phyloP scores from a whole-genome alignment of 75 land plant genomes.

The Selaginella tamariscina region DNA sequence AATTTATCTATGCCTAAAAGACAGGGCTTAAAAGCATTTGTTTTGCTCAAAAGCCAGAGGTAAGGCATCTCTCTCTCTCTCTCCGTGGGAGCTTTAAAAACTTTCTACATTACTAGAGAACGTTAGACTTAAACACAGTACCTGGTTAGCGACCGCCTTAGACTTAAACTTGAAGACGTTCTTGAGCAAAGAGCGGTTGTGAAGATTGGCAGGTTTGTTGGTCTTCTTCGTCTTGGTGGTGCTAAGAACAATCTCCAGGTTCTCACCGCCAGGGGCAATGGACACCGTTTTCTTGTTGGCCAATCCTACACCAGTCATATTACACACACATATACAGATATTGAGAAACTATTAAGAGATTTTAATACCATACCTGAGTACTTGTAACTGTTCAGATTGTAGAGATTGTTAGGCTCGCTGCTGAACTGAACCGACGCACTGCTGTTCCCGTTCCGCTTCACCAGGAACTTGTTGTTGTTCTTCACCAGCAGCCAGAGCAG shows the following conservation, averaged over 20 bases:
- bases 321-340: no score
- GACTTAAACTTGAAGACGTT: conserved; percentile 68
- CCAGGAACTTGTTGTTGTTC: conserved; percentile 72
- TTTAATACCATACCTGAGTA: conserved; percentile 38
- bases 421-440: conserved; percentile 56
- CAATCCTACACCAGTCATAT: no score
- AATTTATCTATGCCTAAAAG: not conserved
- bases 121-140: no score
- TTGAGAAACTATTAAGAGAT: no score
- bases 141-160: conserved; percentile 67
- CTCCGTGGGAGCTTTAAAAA: no score
- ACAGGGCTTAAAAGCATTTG: not conserved
- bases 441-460: conserved; percentile 73
- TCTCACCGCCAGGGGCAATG: conserved; percentile 45
- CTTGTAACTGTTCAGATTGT: conserved; percentile 73
- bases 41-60: not conserved
- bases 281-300: conserved; percentile 90
- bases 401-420: conserved; percentile 75
- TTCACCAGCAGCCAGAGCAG: conserved; percentile 88
- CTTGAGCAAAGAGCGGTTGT: conserved; percentile 59
- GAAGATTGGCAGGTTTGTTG: conserved; percentile 48
- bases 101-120: no score
- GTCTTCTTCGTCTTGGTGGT: conserved; percentile 79
- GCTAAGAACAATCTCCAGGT: conserved; percentile 46
- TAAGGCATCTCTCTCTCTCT: no score